Conservation (phyloP, 345 rosid species). For the Arabidopsis suecica region DNA sequence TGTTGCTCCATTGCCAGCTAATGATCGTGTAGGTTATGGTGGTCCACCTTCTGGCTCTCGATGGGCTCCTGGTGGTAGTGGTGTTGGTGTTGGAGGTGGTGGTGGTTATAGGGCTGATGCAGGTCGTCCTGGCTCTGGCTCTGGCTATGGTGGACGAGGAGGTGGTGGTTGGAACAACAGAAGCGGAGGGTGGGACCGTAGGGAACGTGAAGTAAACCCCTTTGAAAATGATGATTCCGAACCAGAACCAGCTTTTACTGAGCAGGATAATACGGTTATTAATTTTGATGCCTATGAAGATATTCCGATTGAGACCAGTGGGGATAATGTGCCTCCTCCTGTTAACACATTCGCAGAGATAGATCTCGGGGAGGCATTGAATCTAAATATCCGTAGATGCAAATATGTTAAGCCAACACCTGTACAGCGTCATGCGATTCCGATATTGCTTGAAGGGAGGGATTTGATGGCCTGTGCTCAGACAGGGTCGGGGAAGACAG, state of each 20-base stretch:
- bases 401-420: conserved; percentile 98
- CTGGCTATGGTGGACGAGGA: conserved; percentile 53
- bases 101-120: conserved; percentile 48
- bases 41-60: conserved; percentile 65
- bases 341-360: conserved; percentile 91
- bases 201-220: conserved; percentile 92
- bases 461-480: conserved; percentile 99
- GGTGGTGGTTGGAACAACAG: conserved; percentile 68
- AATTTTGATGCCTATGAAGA: conserved; percentile 98
- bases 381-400: conserved; percentile 83
- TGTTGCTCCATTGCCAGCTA: conserved; percentile 47
- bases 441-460: conserved; percentile 79
- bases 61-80: conserved; percentile 55
- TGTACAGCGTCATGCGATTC: conserved; percentile 91
- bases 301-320: conserved; percentile 95
- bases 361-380: conserved; percentile 90
- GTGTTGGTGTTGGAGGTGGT: conserved; percentile 29
- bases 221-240: conserved; percentile 67
- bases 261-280: conserved; percentile 77
- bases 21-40: conserved; percentile 50
- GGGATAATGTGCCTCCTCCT: conserved; percentile 92
- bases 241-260: conserved; percentile 54
- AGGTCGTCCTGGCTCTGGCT: conserved; percentile 39
- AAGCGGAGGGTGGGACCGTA: conserved; percentile 80
- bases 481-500: conserved; percentile 99